Percentiles rank a stretch among this genome's conserved stretches.
These are phyloP conservation scores for Incumbomyces lentus DNA, from an alignment of 2,329 filamentous ascomycete species.

Conservation along the genomic window DNA sequence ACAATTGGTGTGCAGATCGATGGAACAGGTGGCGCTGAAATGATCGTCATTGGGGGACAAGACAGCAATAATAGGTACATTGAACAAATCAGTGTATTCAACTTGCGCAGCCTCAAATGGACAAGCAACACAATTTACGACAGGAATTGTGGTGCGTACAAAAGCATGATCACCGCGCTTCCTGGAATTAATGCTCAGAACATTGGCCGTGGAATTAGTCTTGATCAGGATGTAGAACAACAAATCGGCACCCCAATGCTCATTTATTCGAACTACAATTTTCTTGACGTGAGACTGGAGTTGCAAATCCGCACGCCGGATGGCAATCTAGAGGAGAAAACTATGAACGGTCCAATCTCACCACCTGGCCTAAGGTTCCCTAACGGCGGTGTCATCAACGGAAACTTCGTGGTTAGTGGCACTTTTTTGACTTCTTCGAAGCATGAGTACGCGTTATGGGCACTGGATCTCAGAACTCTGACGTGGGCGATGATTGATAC, in stretches of 20 bases:
- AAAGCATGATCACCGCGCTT: constrained; percentile 85
- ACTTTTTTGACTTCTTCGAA: constrained; percentile 97
- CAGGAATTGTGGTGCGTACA: constrained; percentile 90
- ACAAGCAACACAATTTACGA: constrained; percentile 78
- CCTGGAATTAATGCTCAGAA: constrained; percentile 28
- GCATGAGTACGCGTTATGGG: constrained; percentile 96
- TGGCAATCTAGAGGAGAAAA: constrained; percentile 71
- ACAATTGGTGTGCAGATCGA: constrained; percentile 81
- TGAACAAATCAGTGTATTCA: constrained; percentile 97
- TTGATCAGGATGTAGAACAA: constrained; percentile 11
- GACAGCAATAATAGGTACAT: constrained; percentile 98
- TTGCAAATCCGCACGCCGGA: constrained; percentile 79
- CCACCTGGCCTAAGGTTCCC: constrained; percentile 90
- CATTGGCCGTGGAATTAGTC: constrained; percentile 17
- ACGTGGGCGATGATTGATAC: constrained; percentile 96
- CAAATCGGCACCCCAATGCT: constrained; percentile 58
- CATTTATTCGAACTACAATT: constrained; percentile 99
- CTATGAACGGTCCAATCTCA: constrained; percentile 77
- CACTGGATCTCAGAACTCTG: constrained; percentile 73
- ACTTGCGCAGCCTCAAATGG: constrained; percentile 89
- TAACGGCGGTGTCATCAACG: constrained; percentile 90
- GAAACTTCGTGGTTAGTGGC: constrained; percentile 92
- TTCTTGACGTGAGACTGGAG: constrained; percentile 91
- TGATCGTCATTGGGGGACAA: constrained; percentile 93
- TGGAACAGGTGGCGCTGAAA: constrained; percentile 83